Evolutionary conservation across 768 basidiomycete genomes (phyloP).

Genomic region (Filobasidium floriforme): DNA sequence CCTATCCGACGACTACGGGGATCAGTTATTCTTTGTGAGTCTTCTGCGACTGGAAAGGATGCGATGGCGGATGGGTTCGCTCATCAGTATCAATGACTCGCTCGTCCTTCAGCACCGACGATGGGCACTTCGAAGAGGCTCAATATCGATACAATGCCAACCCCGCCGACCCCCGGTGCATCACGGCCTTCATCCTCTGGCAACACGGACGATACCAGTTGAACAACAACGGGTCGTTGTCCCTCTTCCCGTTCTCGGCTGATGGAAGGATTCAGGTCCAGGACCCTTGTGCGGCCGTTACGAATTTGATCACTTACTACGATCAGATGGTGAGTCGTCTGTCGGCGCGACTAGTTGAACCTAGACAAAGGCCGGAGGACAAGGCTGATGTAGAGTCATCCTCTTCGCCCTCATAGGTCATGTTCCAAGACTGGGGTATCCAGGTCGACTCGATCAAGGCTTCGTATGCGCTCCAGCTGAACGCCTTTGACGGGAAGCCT

Average conservation of each 20-base stretch:
- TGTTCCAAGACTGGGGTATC: slow-evolving; percentile 59
- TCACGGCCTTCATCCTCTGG: slow-evolving; percentile 80
- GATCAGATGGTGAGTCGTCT: slow-evolving; percentile 56
- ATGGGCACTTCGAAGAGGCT: slow-evolving; percentile 77
- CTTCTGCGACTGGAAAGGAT: too few species aligned
- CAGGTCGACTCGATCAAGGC: slow-evolving; percentile 58
- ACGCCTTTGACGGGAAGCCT: slow-evolving; percentile 68
- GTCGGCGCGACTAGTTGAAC: neutral
- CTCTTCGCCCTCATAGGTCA: slow-evolving; percentile 45
- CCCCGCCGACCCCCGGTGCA: slow-evolving; percentile 77
- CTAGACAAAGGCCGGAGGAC: neutral
- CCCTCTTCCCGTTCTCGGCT: slow-evolving; percentile 58
- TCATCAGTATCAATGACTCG: too few species aligned
- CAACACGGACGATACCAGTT: slow-evolving; percentile 72
- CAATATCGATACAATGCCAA: slow-evolving; percentile 84
- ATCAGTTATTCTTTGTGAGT: slow-evolving; percentile 83
- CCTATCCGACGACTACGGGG: slow-evolving; percentile 75
- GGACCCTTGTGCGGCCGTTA: slow-evolving; percentile 79
- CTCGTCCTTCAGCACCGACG: slow-evolving; percentile 56
- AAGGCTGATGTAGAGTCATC: neutral
- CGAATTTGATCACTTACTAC: slow-evolving; percentile 80
- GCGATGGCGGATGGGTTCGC: too few species aligned
- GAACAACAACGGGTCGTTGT: slow-evolving; percentile 69
- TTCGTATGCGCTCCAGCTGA: slow-evolving; percentile 63
- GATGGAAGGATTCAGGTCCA: slow-evolving; percentile 95